Evolutionary conservation across 805 yeast species (phyloP).

Genomic region (Tetrapisispora arboricola): DNA sequence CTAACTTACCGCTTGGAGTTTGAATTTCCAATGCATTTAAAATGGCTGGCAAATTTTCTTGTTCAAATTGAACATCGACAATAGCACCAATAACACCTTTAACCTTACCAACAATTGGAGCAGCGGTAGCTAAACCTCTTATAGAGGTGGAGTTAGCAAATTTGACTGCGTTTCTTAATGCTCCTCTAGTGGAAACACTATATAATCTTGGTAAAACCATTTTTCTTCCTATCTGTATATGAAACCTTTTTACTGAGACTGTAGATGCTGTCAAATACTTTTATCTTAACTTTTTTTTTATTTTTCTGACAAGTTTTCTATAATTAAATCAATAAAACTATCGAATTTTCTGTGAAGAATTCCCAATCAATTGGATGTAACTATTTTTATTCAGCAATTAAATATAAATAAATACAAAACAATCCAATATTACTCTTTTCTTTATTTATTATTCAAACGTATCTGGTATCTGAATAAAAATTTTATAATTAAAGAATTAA

Average conservation of each 20-base stretch:
- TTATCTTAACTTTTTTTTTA: too few species aligned
- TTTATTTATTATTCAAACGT: too few species aligned
- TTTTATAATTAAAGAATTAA: too few species aligned
- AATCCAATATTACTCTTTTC: too few species aligned
- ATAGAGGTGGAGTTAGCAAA: slow-evolving; percentile 60
- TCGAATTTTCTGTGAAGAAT: too few species aligned
- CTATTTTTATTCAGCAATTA: too few species aligned
- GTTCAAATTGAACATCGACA: slow-evolving; percentile 97
- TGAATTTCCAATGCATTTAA: slow-evolving; percentile 91
- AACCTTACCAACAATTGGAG: slow-evolving; percentile 68
- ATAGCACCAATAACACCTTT: slow-evolving; percentile 99
- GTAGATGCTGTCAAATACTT: too few species aligned
- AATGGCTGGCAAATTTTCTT: slow-evolving; percentile 94
- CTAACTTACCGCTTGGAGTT: slow-evolving; percentile 67
- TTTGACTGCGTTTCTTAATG: slow-evolving; percentile 82
- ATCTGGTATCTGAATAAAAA: too few species aligned
- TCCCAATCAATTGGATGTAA: too few species aligned
- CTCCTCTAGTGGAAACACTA: slow-evolving; percentile 67
- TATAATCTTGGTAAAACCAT: slow-evolving; percentile 50
- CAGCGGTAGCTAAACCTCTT: slow-evolving; percentile 33
- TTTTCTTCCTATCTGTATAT: not conserved
- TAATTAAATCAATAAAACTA: too few species aligned
- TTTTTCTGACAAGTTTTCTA: too few species aligned
- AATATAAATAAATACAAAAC: too few species aligned
- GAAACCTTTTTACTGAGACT: not conserved